phyloP scores from a whole-genome alignment of 2,329 filamentous ascomycete genomes.

The Aspergillus fischeri region DNA sequence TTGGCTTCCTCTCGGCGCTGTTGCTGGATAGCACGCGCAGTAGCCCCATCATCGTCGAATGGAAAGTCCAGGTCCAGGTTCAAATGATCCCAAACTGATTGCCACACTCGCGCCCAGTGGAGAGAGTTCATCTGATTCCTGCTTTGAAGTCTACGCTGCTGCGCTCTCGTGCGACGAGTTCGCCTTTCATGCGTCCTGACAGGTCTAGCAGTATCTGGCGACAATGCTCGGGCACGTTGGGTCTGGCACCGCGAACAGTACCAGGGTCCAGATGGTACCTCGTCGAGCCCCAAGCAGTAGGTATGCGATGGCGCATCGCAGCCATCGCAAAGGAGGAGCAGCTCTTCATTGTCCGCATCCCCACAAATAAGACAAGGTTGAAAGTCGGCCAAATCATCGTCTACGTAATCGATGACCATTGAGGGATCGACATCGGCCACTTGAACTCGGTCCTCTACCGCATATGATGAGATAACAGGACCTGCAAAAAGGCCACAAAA shows the following conservation, averaged over 20 bases:
- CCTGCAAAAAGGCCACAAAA: conserved; percentile 36
- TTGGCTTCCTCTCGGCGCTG: conserved; percentile 47
- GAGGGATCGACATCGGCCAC: conserved; percentile 75
- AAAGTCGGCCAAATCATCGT: conserved; percentile 58
- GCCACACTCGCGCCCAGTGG: conserved; percentile 77
- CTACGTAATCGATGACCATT: conserved; percentile 65
- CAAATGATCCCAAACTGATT: conserved; percentile 76
- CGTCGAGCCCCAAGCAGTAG: conserved; percentile 79
- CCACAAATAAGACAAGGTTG: conserved; percentile 83
- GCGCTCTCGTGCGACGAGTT: conserved; percentile 46
- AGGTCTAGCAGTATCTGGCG: conserved; percentile 32
- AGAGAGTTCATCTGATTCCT: conserved; percentile 44
- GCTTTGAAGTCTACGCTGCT: conserved; percentile 40
- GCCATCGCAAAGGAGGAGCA: conserved; percentile 83
- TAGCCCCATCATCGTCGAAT: conserved; percentile 67
- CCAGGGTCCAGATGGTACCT: conserved; percentile 74
- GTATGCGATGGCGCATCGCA: conserved; percentile 90
- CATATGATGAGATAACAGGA: conserved; percentile 55
- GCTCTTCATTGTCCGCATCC: conserved; percentile 72
- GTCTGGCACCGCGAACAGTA: conserved; percentile 79
- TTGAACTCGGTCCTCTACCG: conserved; percentile 56
- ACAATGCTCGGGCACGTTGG: conserved; percentile 40
- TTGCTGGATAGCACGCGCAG: conserved; percentile 54
- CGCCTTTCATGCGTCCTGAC: conserved; percentile 40
- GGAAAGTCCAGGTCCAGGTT: conserved; percentile 81